Conservation (phyloP, 2,329 filamentous ascomycete genomes). For the Trichothecium sympodiale region DNA sequence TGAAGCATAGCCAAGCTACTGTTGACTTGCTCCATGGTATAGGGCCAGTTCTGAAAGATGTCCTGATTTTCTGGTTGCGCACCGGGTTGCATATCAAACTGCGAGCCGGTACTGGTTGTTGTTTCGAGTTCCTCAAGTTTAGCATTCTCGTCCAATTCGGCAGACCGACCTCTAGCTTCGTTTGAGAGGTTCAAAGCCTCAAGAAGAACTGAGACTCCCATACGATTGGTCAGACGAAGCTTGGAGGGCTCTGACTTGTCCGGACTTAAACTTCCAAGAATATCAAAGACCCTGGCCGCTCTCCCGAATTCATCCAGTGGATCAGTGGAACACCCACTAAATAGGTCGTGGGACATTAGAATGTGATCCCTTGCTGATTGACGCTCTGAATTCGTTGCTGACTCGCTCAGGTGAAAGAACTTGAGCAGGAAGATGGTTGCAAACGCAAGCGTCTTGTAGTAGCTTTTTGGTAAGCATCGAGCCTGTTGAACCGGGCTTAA, state of each 20-base stretch:
- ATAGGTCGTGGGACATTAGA: conserved; percentile 15
- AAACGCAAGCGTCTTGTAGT: conserved; percentile 16
- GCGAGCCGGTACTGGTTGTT: neutral
- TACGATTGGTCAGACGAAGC: conserved; percentile 10
- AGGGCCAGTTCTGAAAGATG: too few relatives aligned
- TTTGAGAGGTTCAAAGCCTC: conserved; percentile 11
- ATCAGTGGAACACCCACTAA: conserved; percentile 10
- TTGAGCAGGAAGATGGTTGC: conserved; percentile 18
- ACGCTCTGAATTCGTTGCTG: conserved; percentile 14
- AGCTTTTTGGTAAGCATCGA: conserved; percentile 13
- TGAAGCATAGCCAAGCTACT: neutral
- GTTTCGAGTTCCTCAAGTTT: neutral
- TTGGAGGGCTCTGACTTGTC: conserved; percentile 9
- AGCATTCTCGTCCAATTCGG: conserved; percentile 7
- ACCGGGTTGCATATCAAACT: neutral
- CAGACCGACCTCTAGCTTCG: conserved; percentile 8
- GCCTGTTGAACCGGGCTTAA: conserved; percentile 8
- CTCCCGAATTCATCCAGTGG: conserved; percentile 14
- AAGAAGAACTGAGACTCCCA: conserved; percentile 14
- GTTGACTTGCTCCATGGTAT: too few relatives aligned
- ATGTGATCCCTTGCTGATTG: conserved; percentile 17
- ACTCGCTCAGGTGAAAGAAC: conserved; percentile 15
- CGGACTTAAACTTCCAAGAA: conserved; percentile 13
- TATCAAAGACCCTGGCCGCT: conserved; percentile 14
- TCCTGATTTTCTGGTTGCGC: neutral